Evolutionary conservation across 2,329 filamentous ascomycete species (phyloP), one percentile per base, ranked within the genome.

Genomic region (Claviceps citrina): DNA sequence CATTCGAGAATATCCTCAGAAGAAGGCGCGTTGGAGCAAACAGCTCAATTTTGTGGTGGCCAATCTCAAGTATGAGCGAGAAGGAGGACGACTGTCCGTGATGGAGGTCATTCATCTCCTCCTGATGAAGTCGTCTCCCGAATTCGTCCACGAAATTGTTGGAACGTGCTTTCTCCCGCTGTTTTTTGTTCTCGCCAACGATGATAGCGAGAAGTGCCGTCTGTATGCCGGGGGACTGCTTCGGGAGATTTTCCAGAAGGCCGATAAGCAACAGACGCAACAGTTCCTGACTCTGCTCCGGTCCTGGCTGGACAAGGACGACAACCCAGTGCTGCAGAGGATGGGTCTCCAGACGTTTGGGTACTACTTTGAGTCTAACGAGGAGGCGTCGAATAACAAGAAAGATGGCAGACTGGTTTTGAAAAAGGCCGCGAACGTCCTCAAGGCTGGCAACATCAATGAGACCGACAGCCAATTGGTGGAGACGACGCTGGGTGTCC

Each of bases 1-100:
- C 62, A 66, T 98, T 41, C 76, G 87, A 48, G 86, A 95, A 40
- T 98, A 95, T 54, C 89, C 91, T 0, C 91, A 96, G 57, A 85
- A 82, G 52, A 87, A 86, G 59, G 82, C 78, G 46, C 73, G 91
- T 12, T 93, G 91, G 78, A 72, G 75, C 30, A 93, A 93, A 56
- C 89, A 96, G 55, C 71, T 95, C 38, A 76, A 72, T 41, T 98
- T 96, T 55, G 69, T 98, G 36, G 73, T 93, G 37, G 83, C 84
- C 51, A 98, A 98, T 53, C 67, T 98, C 47, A 80, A 89, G 44
- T 98, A 95, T 57, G 77, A 89, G 32, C 78, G 93, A 51, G 78
- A 86, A 49, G 83, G 91, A 44, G 91, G 91, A 22, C 75, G 93
- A 28, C 70, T 94, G 44, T 95, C 87, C 1, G 84, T 95, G 22